These are phyloP conservation scores for Dendrobium nobile DNA, from an alignment of 106 monocot species.

Conservation along the genomic window DNA sequence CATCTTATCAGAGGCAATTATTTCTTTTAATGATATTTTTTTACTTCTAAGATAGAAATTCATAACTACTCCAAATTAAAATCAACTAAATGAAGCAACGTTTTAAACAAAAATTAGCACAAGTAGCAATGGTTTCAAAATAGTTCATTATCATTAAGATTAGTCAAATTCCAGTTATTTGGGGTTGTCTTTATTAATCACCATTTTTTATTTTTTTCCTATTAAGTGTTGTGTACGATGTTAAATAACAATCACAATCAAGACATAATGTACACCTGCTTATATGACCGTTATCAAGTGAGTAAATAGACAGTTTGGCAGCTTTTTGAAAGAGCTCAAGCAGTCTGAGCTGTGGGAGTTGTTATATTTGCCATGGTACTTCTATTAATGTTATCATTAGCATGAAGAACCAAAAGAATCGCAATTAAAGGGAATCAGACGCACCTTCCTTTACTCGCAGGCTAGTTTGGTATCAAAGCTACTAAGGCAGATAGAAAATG, in stretches of 20 bases:
- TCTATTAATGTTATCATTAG: background rate
- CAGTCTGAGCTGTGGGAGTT: background rate
- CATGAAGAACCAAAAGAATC: background rate
- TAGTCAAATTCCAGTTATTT: background rate
- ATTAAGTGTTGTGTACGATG: background rate
- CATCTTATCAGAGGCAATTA: too few species aligned
- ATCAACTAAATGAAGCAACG: too few species aligned
- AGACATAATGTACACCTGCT: background rate
- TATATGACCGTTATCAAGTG: background rate
- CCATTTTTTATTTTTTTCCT: background rate
- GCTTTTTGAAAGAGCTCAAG: background rate
- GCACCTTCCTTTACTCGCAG: slow-evolving; percentile 44
- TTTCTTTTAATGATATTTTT: too few species aligned
- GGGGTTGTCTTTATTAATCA: background rate
- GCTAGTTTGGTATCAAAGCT: slow-evolving; percentile 89
- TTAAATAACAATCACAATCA: background rate
- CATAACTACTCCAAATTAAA: too few species aligned
- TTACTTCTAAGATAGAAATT: too few species aligned
- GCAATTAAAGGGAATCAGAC: background rate
- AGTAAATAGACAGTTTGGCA: background rate
- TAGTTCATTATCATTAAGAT: too few species aligned
- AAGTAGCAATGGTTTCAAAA: too few species aligned
- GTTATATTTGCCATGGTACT: background rate
- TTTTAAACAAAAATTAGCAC: too few species aligned
- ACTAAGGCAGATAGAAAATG: slow-evolving; percentile 88